Evolutionary conservation across 352 stramenopile species (phyloP).

Genomic region (Blastocystis sp.): DNA sequence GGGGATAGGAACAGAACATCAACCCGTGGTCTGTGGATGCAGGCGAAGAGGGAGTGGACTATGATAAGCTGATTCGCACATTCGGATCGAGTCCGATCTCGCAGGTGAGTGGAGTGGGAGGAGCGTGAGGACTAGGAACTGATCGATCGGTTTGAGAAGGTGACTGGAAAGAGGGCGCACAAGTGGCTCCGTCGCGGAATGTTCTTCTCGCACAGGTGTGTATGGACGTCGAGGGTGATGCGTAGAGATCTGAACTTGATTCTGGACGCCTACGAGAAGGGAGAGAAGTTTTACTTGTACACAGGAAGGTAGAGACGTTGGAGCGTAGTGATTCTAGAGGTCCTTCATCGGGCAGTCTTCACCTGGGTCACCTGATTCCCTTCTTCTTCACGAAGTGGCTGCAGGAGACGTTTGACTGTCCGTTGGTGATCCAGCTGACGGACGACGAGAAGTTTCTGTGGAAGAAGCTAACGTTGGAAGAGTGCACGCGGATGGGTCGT

Average conservation of each 20-base stretch:
- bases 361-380: slow-evolving; percentile 96
- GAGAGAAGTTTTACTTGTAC: slow-evolving; percentile 97
- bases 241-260: slow-evolving; percentile 80
- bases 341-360: slow-evolving; percentile 86
- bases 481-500: slow-evolving; percentile 78
- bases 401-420: slow-evolving; percentile 92
- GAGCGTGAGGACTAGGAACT: slow-evolving; percentile 65
- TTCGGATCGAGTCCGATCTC: slow-evolving; percentile 90
- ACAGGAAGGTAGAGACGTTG: slow-evolving; percentile 72
- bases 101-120: neutral
- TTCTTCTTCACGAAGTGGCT: slow-evolving; percentile 98
- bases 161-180: slow-evolving; percentile 83
- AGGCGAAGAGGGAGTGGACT: slow-evolving; percentile 83
- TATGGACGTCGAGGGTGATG: neutral
- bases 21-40: slow-evolving; percentile 83
- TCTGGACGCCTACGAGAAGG: slow-evolving; percentile 82
- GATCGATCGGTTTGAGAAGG: slow-evolving; percentile 82
- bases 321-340: slow-evolving; percentile 61
- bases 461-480: slow-evolving; percentile 76
- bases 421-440: slow-evolving; percentile 98
- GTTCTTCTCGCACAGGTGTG: slow-evolving; percentile 92
- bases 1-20: slow-evolving; percentile 69
- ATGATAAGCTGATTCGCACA: slow-evolving; percentile 91
- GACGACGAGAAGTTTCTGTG: slow-evolving; percentile 99
- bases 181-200: slow-evolving; percentile 91